Evolutionary conservation across 208 protist genomes (phyloP).

Genomic region (Polymyxa betae): DNA sequence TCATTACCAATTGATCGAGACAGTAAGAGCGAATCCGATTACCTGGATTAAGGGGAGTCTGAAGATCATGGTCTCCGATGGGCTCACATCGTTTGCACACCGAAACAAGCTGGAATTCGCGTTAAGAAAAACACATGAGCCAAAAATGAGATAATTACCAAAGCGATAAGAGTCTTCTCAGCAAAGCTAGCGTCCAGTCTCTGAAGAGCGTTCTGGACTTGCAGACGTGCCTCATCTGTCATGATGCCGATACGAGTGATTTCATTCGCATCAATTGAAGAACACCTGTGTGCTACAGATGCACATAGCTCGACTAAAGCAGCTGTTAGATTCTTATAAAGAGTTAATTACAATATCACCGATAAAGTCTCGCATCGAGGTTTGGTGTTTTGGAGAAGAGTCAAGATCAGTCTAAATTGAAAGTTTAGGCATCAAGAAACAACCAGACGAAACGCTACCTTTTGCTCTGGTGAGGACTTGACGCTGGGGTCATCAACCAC

Average conservation of each 20-base stretch:
- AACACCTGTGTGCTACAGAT: not conserved
- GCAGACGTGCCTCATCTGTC: not conserved
- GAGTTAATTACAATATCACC: not conserved
- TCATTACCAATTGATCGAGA: not conserved
- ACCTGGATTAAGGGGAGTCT: constrained; percentile 12
- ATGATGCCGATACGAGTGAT: constrained; percentile 3
- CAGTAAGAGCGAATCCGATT: not conserved
- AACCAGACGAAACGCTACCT: not conserved
- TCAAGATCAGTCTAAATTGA: not conserved
- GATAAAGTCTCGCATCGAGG: not conserved
- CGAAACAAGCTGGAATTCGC: not conserved
- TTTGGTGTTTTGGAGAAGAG: not conserved
- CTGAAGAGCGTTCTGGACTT: not conserved
- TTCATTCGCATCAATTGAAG: constrained; percentile 1
- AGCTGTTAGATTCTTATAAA: not conserved
- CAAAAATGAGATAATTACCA: not conserved
- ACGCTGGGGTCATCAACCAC: not conserved
- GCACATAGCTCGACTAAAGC: not conserved
- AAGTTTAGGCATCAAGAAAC: no score
- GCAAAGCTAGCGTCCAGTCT: not conserved
- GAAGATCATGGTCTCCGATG: constrained; percentile 17
- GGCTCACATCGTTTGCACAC: constrained; percentile 31
- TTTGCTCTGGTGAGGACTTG: not conserved
- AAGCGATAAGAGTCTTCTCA: not conserved
- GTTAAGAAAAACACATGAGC: not conserved